Evolutionary conservation across 345 rosid genomes (phyloP), one percentile per base, ranked within the genome.

Genomic region (Acer saccharum): DNA sequence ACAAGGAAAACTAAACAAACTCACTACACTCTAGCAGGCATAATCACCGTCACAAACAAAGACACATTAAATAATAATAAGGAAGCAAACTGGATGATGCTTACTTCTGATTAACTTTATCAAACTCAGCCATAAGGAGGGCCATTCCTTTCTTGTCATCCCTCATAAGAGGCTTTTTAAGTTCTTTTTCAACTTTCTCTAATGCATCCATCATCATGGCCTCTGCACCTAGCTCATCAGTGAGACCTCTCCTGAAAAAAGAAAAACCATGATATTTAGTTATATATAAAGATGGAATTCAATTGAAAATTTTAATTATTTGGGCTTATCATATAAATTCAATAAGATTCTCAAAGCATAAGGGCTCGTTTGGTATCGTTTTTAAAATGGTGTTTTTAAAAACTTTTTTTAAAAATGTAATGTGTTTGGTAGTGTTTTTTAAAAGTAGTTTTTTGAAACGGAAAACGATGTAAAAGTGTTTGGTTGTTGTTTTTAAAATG

Each of bases 131-230:
- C 83, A 81, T 70, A 39, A 97, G 88, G 86, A 94, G 90, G 75
- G 91, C 87, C 98, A 94, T 94, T 81, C 89, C 94, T 85, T 91
- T 89, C 94, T 93, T 89, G 78, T 97, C 99, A 52, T 85, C 78
- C 89, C 98, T 91, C 94, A 97, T 71, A 55, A 97, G 94, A 85
- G 98, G 98, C 80, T 93, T 91, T 88, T 97, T 94, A 32, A 92
- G 86, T 73, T 97, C 96, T 41, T 89, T 91, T 72, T 97, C 99
- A 71, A 94, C 89, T 83, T 97, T 97, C 72, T 94, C 99, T 81
- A 97, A 76, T 67, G 98, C 98, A 78, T 91, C 97, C 78, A 97
- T 88, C 97, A 93, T 94, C 99, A 92, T 88, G 74, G 89, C 90
- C 90, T 97, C 99, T 10, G 89, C 92, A 84, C 98, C 98, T 64